These are phyloP conservation scores for Exobasidium rhododendri DNA, from an alignment of 1,284 basidiomycete species.

Conservation along the genomic window DNA sequence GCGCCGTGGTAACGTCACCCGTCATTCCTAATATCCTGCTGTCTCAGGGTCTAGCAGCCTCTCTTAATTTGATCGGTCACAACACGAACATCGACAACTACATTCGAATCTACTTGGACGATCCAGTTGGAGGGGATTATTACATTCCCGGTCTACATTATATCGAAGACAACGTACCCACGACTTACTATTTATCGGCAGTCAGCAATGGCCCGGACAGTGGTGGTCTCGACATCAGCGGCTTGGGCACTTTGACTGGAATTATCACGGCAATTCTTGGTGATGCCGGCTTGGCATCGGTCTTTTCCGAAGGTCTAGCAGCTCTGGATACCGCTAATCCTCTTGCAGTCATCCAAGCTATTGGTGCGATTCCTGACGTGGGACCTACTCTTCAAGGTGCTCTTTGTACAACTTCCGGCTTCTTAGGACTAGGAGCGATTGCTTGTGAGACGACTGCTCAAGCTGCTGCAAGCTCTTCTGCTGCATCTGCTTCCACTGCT, in stretches of 20 bases:
- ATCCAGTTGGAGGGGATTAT: neutral
- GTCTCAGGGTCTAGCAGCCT: slow-evolving; percentile 3
- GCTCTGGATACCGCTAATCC: slow-evolving; percentile 1
- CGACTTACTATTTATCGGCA: neutral
- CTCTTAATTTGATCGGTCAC: slow-evolving; percentile 10
- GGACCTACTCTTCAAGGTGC: neutral
- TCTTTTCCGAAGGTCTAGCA: neutral
- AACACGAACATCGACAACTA: neutral
- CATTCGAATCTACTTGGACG: slow-evolving; percentile 1
- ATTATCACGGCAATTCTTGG: neutral
- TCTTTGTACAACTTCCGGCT: neutral
- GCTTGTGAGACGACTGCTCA: neutral
- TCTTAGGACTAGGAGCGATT: neutral
- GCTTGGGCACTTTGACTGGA: neutral
- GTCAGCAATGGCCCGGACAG: neutral
- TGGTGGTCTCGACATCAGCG: neutral
- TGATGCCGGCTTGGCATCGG: neutral
- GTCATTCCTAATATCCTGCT: slow-evolving; percentile 8
- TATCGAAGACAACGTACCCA: neutral
- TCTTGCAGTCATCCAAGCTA: neutral
- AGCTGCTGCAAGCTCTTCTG: neutral
- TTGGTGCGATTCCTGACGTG: neutral
- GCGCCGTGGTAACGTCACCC: neutral
- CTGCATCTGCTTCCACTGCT: too few relatives aligned
- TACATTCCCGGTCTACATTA: slow-evolving; percentile 10